These are phyloP conservation scores for Nannizzia gypsea DNA, from an alignment of 2,329 filamentous ascomycete species.

Conservation along the genomic window DNA sequence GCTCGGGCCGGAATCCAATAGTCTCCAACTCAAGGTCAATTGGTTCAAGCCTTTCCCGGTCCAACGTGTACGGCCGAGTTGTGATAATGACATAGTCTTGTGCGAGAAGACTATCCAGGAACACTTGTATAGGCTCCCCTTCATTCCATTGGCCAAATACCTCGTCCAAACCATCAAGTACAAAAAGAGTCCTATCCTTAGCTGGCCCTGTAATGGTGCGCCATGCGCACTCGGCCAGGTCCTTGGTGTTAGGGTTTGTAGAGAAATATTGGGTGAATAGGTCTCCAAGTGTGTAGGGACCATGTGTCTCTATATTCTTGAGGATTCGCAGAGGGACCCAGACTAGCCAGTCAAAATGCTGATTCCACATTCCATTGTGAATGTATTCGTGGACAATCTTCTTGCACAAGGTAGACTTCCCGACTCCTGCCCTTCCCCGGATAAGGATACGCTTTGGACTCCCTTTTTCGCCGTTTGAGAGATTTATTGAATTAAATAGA, in stretches of 20 bases:
- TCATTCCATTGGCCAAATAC: constrained; percentile 18
- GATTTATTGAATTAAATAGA: constrained; percentile 17
- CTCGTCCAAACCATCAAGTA: constrained; percentile 38
- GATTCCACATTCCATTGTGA: constrained; percentile 16
- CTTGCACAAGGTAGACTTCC: constrained; percentile 35
- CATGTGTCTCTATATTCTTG: constrained; percentile 10
- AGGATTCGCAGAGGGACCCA: constrained; percentile 33
- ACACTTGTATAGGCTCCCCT: constrained; percentile 13
- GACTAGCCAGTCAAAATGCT: constrained; percentile 28
- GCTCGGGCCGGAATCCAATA: constrained; percentile 29
- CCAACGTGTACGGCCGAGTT: constrained; percentile 23
- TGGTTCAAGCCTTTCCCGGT: constrained; percentile 7
- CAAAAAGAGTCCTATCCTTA: constrained; percentile 24
- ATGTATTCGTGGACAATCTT: constrained; percentile 31
- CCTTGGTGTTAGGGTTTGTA: no score
- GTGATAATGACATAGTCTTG: constrained; percentile 32
- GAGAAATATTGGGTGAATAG: background rate
- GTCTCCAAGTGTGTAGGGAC: background rate
- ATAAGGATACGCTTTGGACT: constrained; percentile 27
- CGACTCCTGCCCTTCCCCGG: constrained; percentile 28
- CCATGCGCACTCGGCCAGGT: background rate
- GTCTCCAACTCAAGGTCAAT: constrained; percentile 31
- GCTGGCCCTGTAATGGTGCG: background rate
- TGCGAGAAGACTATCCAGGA: constrained; percentile 20
- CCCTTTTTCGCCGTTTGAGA: constrained; percentile 14